Evolutionary conservation across 139 green algal species (phyloP), one percentile per base, ranked within the genome.

Genomic region (Haematococcus sp.): DNA sequence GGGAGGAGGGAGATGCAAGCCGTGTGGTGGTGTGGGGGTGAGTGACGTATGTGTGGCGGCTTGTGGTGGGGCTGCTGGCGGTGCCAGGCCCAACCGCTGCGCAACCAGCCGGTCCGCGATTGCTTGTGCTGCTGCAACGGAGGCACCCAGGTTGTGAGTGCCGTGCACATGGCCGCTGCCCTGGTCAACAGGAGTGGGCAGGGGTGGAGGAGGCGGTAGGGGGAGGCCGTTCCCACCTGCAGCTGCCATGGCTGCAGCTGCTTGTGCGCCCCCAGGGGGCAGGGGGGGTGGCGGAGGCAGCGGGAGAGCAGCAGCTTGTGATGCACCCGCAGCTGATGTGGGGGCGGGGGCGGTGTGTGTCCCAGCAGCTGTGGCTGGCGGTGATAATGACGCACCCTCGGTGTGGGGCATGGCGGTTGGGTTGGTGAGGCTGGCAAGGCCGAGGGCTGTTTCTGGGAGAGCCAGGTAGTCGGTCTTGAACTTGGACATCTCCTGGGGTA

Each of bases 391-490:
- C 7, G 59, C 59, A 44, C 22, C 2, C 31, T 27, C n/a, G 5
- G 13, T 52, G 7, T 27, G 32, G 4, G n/a, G 28, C 58, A 28
- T 33, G 23, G 17, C 25, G 23, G 58, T 33, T 22, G 25, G 58
- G 58, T 28, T 35, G 58, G n/a, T 19, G 25, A 30, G n/a, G 23
- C n/a, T n/a, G 58, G 33, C 28, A 20, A 58, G n/a, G 46, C 35
- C 54, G 4, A 15, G 40, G 51, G 61, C 55, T 0, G 90, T 94
- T 28, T 91, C 86, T 0, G 88, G 87, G 20, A 94, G 78, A 1
- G 76, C 65, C 2, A 94, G 44, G 59, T 86, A 74, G 76, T 94
- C 90, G 2, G 82, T 88, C 27, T 79, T 79, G 80, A 91, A 92
- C 54, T 80, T 82, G 3, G 81, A 81, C 55, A 79, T 63, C 28